Conservation (phyloP, 169 alveolate genomes). For the Plasmodium gonderi region DNA sequence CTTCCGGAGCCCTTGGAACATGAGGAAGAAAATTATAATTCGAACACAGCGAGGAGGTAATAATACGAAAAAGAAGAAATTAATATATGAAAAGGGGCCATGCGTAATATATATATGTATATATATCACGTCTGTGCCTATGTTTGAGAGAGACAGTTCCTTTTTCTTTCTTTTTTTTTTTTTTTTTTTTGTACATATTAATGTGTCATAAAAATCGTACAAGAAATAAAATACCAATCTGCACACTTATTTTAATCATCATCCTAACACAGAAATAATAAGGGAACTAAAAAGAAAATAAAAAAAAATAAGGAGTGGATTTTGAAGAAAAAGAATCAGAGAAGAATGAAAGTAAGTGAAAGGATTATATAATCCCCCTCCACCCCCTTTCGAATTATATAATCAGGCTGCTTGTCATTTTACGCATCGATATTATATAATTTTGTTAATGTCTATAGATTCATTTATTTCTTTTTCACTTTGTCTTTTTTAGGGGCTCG, state of each 20-base stretch:
- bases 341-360: slow-evolving; percentile 86
- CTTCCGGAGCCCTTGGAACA: slow-evolving; percentile 64
- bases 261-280: slow-evolving; percentile 31
- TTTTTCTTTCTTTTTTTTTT: no score
- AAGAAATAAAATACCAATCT: background rate
- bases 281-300: slow-evolving; percentile 75
- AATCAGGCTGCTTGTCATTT: background rate
- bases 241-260: background rate
- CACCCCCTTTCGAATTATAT: background rate
- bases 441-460: background rate
- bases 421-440: background rate
- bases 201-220: background rate
- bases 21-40: slow-evolving; percentile 72
- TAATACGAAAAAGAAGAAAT: background rate
- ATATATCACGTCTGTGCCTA: background rate
- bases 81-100: background rate
- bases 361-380: background rate
- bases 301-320: slow-evolving; percentile 89
- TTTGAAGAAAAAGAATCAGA: slow-evolving; percentile 93
- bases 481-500: slow-evolving; percentile 85
- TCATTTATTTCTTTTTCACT: slow-evolving; percentile 7
- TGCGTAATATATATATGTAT: background rate
- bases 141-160: no score
- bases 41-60: slow-evolving; percentile 63
- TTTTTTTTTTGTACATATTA: background rate